Conservation (phyloP, 768 basidiomycete species). For the Termitomyces titanicus region DNA sequence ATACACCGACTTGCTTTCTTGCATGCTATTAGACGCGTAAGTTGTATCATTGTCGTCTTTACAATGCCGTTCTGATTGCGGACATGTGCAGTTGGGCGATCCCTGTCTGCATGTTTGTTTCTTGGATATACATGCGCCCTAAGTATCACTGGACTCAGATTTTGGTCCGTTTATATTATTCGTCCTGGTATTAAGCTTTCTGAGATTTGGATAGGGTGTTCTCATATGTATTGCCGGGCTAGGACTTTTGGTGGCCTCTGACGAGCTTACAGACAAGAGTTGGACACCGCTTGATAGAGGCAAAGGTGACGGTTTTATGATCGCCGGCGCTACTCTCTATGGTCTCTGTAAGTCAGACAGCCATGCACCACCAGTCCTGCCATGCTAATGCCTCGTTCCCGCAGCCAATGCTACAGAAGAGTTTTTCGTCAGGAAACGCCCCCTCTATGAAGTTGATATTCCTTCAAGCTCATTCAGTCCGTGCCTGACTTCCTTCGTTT, state of each 20-base stretch:
- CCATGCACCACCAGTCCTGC: neutral
- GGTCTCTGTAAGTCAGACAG: constrained; percentile 64
- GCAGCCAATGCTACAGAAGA: constrained; percentile 87
- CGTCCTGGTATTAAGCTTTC: neutral
- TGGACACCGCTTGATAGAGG: constrained; percentile 61
- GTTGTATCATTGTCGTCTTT: constrained; percentile 14
- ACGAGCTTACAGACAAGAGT: constrained; percentile 74
- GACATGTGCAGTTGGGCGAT: constrained; percentile 69
- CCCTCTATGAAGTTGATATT: constrained; percentile 64
- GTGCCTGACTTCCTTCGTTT: neutral
- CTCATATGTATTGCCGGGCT: constrained; percentile 72
- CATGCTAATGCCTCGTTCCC: neutral
- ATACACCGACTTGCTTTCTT: constrained; percentile 84
- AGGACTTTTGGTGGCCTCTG: constrained; percentile 76
- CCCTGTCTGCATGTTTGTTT: constrained; percentile 80
- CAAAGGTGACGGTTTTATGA: constrained; percentile 85
- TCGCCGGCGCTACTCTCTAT: constrained; percentile 80
- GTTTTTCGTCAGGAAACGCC: constrained; percentile 75
- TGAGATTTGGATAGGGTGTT: constrained; percentile 48
- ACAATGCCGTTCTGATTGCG: constrained; percentile 1
- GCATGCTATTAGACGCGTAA: constrained; percentile 89
- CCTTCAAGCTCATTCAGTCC: neutral
- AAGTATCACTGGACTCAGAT: constrained; percentile 84
- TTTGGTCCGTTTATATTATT: constrained; percentile 39
- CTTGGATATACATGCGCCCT: constrained; percentile 78